Conservation (phyloP, 116 monocot genomes). For the Cymodocea nodosa region DNA sequence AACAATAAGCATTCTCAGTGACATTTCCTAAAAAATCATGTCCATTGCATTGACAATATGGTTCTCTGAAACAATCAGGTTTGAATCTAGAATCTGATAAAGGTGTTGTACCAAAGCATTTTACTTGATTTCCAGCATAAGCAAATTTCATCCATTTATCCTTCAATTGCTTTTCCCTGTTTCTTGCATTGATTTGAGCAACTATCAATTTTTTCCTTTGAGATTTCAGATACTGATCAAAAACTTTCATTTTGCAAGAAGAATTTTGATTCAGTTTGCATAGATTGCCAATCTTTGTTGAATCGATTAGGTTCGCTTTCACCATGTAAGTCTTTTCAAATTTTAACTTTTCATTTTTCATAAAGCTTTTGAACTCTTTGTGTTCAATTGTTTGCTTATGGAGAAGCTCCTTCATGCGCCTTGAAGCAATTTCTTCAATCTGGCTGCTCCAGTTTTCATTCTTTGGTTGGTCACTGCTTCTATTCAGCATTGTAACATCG, state of each 20-base stretch:
- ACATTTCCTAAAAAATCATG: background rate
- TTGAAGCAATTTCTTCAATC: background rate
- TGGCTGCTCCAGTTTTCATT: background rate
- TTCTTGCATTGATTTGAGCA: background rate
- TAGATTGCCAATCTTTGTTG: constrained; percentile 1
- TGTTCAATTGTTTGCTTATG: background rate
- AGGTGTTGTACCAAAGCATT: constrained; percentile 7
- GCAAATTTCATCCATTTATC: constrained; percentile 7
- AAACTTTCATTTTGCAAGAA: background rate
- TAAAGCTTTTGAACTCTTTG: constrained; percentile 6
- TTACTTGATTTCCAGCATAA: background rate
- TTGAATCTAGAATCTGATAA: constrained; percentile 3
- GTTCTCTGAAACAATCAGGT: constrained; percentile 1
- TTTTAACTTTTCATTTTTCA: constrained; percentile 4
- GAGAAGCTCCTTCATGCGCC: background rate
- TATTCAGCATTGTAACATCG: background rate
- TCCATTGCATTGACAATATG: background rate
- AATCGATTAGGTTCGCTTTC: background rate
- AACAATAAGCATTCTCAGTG: background rate
- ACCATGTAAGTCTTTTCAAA: background rate
- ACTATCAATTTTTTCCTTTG: constrained; percentile 4
- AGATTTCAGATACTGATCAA: constrained; percentile 2
- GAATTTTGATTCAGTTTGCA: background rate
- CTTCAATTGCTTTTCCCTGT: constrained; percentile 7
- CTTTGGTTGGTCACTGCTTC: background rate